Conservation (phyloP, 2,329 filamentous ascomycete species). For the Xylaria sp. region DNA sequence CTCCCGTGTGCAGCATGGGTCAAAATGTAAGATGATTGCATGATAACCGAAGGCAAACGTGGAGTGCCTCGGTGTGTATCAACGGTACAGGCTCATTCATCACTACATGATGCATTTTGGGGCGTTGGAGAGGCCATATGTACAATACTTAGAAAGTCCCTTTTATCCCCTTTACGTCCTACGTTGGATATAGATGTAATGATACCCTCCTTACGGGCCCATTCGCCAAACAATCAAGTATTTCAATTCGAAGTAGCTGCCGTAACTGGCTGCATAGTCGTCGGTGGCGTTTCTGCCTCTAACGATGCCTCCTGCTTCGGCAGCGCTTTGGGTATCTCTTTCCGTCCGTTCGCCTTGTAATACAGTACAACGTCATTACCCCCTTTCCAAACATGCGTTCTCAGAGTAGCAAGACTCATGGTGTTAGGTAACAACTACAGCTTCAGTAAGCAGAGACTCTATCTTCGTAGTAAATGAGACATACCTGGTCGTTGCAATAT, state of each 20-base stretch:
- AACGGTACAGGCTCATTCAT: conserved; percentile 19
- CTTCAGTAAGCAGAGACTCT: conserved; percentile 39
- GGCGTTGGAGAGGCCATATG: conserved; percentile 32
- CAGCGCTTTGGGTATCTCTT: conserved; percentile 62
- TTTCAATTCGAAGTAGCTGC: conserved; percentile 36
- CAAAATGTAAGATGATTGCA: conserved; percentile 17
- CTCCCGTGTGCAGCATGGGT: conserved; percentile 13
- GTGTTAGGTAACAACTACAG: conserved; percentile 74
- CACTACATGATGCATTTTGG: conserved; percentile 28
- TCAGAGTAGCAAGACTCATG: conserved; percentile 94
- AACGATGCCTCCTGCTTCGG: conserved; percentile 40
- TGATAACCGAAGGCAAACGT: conserved; percentile 9
- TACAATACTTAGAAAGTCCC: conserved; percentile 34
- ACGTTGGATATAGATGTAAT: conserved; percentile 44
- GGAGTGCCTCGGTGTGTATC: conserved; percentile 27
- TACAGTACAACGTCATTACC: conserved; percentile 91
- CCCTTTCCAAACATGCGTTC: conserved; percentile 92
- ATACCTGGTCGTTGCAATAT: conserved; percentile 91
- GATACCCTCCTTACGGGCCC: conserved; percentile 43
- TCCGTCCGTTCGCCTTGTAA: conserved; percentile 92
- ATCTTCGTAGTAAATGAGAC: conserved; percentile 46
- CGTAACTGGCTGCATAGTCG: conserved; percentile 34
- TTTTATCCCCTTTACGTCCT: conserved; percentile 21
- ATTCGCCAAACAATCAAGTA: conserved; percentile 8
- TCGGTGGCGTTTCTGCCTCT: conserved; percentile 34